Percentiles rank a stretch among this genome's conserved stretches.
phyloP scores from a whole-genome alignment of 2,329 filamentous ascomycete species.

The Ophiocordyceps polyrhachis-furcata region DNA sequence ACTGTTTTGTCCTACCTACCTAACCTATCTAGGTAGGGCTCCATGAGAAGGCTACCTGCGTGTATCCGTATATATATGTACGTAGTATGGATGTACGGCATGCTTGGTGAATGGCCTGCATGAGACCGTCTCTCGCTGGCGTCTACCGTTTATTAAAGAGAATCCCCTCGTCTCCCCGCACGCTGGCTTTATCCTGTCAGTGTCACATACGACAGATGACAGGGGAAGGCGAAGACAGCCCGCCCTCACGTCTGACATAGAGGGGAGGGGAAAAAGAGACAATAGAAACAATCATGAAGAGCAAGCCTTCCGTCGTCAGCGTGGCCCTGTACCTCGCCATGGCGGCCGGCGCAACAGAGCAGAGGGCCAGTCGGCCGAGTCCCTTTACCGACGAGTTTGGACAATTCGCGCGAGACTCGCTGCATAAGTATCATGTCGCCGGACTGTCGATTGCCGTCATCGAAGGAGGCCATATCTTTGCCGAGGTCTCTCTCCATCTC shows the following conservation, averaged over 20 bases:
- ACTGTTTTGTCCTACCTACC: too few species aligned
- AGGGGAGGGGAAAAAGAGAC: background rate
- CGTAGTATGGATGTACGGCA: too few species aligned
- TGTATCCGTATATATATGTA: too few species aligned
- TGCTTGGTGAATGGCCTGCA: too few species aligned
- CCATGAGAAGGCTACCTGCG: too few species aligned
- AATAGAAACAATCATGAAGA: background rate
- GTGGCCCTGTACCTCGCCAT: background rate
- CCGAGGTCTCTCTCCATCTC: slow-evolving; percentile 5
- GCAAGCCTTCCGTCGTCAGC: background rate
- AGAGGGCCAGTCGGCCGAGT: background rate
- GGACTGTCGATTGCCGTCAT: slow-evolving; percentile 11
- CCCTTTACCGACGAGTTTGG: slow-evolving; percentile 6
- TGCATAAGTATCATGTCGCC: slow-evolving; percentile 11
- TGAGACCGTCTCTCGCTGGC: too few species aligned
- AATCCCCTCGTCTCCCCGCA: background rate
- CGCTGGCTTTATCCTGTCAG: background rate
- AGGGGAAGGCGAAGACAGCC: background rate
- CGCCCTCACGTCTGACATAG: background rate
- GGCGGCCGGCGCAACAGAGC: background rate
- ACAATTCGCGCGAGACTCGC: slow-evolving; percentile 2
- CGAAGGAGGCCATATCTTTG: slow-evolving; percentile 8
- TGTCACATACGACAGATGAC: background rate
- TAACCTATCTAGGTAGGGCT: too few species aligned
- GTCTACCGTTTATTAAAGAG: too few species aligned